Conservation (phyloP, 257 asterid species). For the Salvia miltiorrhiza region DNA sequence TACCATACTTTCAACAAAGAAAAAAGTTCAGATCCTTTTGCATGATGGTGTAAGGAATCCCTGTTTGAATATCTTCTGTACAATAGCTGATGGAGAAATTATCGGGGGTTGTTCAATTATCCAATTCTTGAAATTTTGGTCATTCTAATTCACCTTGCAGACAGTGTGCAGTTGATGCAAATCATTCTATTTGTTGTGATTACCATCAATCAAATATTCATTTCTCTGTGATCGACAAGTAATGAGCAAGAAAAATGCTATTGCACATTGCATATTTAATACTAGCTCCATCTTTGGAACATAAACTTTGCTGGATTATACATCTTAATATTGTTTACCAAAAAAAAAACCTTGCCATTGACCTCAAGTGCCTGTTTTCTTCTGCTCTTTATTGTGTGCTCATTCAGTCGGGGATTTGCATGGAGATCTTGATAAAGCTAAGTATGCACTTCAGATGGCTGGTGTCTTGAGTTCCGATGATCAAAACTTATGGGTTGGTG, state of each 20-base stretch:
- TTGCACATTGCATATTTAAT: background rate
- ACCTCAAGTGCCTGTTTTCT: background rate
- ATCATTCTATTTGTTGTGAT: background rate
- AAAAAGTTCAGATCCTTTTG: too few species aligned
- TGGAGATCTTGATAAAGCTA: constrained; percentile 90
- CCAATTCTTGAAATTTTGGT: background rate
- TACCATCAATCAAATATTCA: background rate
- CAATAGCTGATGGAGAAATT: background rate
- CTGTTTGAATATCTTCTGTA: background rate
- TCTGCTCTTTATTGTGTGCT: constrained; percentile 14
- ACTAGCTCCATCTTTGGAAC: background rate
- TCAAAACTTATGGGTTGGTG: constrained; percentile 80
- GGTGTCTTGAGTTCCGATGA: constrained; percentile 83
- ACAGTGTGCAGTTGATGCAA: too few species aligned
- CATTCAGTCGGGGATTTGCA: constrained; percentile 90
- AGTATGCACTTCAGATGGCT: constrained; percentile 88
- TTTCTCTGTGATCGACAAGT: constrained; percentile 3
- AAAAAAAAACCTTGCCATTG: background rate
- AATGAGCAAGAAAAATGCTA: background rate
- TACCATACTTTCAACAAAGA: too few species aligned
- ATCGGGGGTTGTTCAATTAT: background rate
- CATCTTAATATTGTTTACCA: background rate
- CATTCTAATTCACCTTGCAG: too few species aligned
- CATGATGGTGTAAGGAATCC: background rate
- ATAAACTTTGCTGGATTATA: background rate